phyloP scores from a whole-genome alignment of 495 filamentous ascomycete genomes.

The Barbatosphaeria neglecta region DNA sequence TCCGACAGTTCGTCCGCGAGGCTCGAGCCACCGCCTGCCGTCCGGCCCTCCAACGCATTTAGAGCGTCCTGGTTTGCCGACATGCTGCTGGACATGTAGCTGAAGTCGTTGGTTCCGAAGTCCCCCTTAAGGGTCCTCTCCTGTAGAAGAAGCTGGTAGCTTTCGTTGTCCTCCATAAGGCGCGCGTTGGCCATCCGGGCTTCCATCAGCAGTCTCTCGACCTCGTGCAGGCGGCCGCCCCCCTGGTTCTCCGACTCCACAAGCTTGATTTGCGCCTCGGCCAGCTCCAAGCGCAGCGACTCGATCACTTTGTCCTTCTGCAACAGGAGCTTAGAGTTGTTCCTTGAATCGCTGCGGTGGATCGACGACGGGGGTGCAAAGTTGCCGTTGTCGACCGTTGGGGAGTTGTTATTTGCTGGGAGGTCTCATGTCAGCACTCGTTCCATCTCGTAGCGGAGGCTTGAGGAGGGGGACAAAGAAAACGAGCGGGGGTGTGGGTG shows the following conservation, averaged over 20 bases:
- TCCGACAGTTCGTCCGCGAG: constrained; percentile 84
- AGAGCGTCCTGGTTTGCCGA: constrained; percentile 44
- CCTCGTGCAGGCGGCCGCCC: constrained; percentile 68
- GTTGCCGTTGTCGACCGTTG: constrained; percentile 49
- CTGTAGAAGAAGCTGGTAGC: constrained; percentile 85
- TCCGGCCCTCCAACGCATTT: constrained; percentile 39
- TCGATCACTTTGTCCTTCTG: constrained; percentile 97
- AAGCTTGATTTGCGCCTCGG: constrained; percentile 89
- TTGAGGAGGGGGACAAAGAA: not conserved
- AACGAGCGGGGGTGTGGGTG: not conserved
- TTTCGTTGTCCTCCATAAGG: constrained; percentile 97
- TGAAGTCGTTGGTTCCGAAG: constrained; percentile 67
- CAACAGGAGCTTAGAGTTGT: constrained; percentile 73
- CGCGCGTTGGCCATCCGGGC: constrained; percentile 88
- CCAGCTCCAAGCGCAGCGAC: constrained; percentile 77
- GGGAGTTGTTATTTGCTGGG: constrained; percentile 42
- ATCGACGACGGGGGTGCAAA: constrained; percentile 82
- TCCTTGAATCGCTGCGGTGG: constrained; percentile 69
- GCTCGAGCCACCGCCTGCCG: constrained; percentile 40
- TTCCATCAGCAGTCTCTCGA: constrained; percentile 81
- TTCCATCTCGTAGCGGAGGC: constrained; percentile 12
- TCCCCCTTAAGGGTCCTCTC: constrained; percentile 93
- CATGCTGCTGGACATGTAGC: constrained; percentile 49
- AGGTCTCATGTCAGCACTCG: not conserved
- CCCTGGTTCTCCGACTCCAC: constrained; percentile 90